Conservation (phyloP, 331 rosid species). For the Stylosanthes scabra region DNA sequence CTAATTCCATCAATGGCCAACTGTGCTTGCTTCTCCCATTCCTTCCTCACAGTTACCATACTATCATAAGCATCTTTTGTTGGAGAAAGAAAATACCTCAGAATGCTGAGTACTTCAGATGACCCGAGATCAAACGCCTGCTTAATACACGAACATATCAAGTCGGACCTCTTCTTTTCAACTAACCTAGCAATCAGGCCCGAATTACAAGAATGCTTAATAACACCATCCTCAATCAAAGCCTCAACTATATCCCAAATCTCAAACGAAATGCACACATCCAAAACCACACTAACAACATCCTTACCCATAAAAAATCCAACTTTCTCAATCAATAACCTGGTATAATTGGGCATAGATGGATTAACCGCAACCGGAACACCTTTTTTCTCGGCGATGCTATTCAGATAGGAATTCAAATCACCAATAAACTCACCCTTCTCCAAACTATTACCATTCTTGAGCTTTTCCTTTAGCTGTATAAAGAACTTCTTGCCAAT, state of each 20-base stretch:
- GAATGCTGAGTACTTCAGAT: conserved; percentile 61
- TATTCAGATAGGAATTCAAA: conserved; percentile 64
- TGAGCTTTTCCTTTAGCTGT: conserved; percentile 55
- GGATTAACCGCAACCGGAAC: conserved; percentile 46
- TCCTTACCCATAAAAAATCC: conserved; percentile 54
- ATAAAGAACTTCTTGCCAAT: conserved; percentile 51
- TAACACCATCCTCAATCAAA: conserved; percentile 60
- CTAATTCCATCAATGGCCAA: conserved; percentile 60
- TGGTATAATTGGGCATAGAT: conserved; percentile 40
- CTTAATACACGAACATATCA: conserved; percentile 71
- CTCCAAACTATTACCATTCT: conserved; percentile 33
- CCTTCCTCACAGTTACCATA: conserved; percentile 64
- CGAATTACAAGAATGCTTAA: conserved; percentile 55
- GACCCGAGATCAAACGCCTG: conserved; percentile 66
- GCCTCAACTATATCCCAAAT: conserved; percentile 75
- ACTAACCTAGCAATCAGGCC: conserved; percentile 54
- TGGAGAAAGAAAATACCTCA: conserved; percentile 77
- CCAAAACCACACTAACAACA: conserved; percentile 66
- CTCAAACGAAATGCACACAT: conserved; percentile 62
- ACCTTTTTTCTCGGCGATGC: conserved; percentile 49
- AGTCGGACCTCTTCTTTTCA: conserved; percentile 62
- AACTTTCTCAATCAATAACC: conserved; percentile 54
- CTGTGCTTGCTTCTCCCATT: conserved; percentile 79
- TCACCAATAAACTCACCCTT: conserved; percentile 53
- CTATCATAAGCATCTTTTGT: conserved; percentile 49